Evolutionary conservation across 2,329 filamentous ascomycete genomes (phyloP).

Genomic region (Decorospora gaudefroyi): DNA sequence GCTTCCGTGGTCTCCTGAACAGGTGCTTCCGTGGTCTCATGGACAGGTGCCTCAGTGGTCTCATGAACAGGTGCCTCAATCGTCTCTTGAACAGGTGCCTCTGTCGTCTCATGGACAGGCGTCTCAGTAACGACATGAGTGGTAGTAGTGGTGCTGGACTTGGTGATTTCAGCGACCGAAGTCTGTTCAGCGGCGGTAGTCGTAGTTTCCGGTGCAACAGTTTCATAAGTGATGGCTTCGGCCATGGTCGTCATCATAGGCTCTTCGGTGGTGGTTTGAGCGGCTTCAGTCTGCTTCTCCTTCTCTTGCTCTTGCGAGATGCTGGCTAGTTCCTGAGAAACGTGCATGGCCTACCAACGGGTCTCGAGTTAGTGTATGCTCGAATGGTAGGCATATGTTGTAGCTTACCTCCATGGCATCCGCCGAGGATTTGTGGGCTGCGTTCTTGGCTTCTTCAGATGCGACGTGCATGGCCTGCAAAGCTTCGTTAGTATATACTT

Average conservation of each 20-base stretch:
- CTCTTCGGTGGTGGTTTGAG: slow-evolving; percentile 4
- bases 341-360: slow-evolving; percentile 22
- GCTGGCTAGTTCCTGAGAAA: slow-evolving; percentile 13
- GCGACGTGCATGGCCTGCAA: slow-evolving; percentile 18
- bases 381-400: not conserved
- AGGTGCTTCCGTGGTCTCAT: not conserved
- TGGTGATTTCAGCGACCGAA: slow-evolving; percentile 3
- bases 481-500: no score
- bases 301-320: slow-evolving; percentile 6
- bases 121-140: not conserved
- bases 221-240: slow-evolving; percentile 11
- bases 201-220: slow-evolving; percentile 5
- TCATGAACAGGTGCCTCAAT: no score
- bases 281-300: slow-evolving; percentile 6
- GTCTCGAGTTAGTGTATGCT: not conserved
- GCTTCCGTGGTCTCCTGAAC: no score
- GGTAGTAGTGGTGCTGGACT: not conserved
- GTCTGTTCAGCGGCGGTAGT: slow-evolving; percentile 2
- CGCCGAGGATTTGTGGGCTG: slow-evolving; percentile 15
- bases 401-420: slow-evolving; percentile 19
- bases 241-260: slow-evolving; percentile 6
- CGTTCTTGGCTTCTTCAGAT: slow-evolving; percentile 15
- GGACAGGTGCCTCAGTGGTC: not conserved
- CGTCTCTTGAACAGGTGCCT: no score
- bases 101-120: slow-evolving; percentile 1